Conservation (phyloP, 148 eudicot genomes). For the Heliamphora exappendiculata region DNA sequence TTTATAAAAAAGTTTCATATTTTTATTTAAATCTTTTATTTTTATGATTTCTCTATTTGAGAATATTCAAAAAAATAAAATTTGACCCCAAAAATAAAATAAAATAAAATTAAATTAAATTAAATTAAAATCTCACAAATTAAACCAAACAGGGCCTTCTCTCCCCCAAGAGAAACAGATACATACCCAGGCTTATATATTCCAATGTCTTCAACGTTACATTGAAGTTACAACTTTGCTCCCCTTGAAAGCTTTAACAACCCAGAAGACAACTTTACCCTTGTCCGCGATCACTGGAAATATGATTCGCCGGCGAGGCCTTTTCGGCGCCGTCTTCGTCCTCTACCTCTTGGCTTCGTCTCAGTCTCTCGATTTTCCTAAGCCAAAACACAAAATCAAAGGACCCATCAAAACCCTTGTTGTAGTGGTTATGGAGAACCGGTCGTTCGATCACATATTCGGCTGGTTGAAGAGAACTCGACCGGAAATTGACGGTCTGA, state of each 20-base stretch:
- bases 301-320: slow-evolving; percentile 20
- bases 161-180: neutral
- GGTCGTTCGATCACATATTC: slow-evolving; percentile 85
- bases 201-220: neutral
- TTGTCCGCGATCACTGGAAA: neutral
- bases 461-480: slow-evolving; percentile 82
- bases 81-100: too few species aligned
- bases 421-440: slow-evolving; percentile 84
- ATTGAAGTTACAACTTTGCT: too few species aligned
- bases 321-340: slow-evolving; percentile 17
- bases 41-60: too few species aligned
- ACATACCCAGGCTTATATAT: neutral
- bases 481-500: slow-evolving; percentile 79
- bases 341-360: slow-evolving; percentile 18
- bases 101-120: too few species aligned
- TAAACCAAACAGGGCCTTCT: too few species aligned
- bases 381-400: slow-evolving; percentile 27
- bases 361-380: slow-evolving; percentile 28
- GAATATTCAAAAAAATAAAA: too few species aligned
- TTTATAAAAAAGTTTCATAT: too few species aligned
- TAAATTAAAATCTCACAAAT: too few species aligned
- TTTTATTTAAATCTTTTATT: too few species aligned
- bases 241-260: neutral
- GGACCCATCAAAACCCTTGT: slow-evolving; percentile 88
- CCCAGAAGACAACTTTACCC: slow-evolving; percentile 4